Base-by-base conservation (phyloP, 306 rosid genomes). In the Vigna reflexopilosa region DNA sequence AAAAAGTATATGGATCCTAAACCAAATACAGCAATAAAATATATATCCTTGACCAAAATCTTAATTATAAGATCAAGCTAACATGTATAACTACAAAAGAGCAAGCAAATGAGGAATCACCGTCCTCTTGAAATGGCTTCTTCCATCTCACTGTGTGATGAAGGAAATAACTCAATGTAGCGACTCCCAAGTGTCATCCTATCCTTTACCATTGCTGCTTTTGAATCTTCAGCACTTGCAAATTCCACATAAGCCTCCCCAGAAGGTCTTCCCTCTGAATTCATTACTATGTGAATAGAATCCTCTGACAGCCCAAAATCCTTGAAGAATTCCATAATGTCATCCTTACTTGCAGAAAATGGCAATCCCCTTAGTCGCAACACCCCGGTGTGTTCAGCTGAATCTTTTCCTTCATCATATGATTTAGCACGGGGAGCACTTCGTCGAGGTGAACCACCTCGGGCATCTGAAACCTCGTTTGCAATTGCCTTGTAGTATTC, bases 191-290 rank as follows among this genome's bases (percentile, higher is more conserved):
- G 93, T 0, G 97, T 94, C 98, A 92, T 94, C 83, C 98, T 92
- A 76, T 92, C 96, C 86, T 94, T 94, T 16, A 80, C 83, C 98
- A 94, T 94, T 13, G 98, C 97, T 24, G 94, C 90, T 82, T 87
- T 90, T 4, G 98, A 94, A 75, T 94, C 98, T 58, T 90, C 94
- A 20, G 89, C 86, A 32, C 80, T 82, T 42, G 78, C 82, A 52
- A 94, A 94, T 93, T 94, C 98, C 59, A 90, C 96, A 77, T 89
- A 91, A 73, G 96, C 98, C 86, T 94, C 98, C 77, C 98, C 98
- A 22, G 94, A 92, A 30, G 94, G 94, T 77, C 98, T 89, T n/a
- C 98, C 98, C 84, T 94, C 97, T 2, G 91, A 94, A 78, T 90
- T 94, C 94, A 89, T 70, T 69, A 86, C 44, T 40, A 91, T 83